phyloP scores from a whole-genome alignment of 768 basidiomycete genomes.

The Cubamyces lactineus region DNA sequence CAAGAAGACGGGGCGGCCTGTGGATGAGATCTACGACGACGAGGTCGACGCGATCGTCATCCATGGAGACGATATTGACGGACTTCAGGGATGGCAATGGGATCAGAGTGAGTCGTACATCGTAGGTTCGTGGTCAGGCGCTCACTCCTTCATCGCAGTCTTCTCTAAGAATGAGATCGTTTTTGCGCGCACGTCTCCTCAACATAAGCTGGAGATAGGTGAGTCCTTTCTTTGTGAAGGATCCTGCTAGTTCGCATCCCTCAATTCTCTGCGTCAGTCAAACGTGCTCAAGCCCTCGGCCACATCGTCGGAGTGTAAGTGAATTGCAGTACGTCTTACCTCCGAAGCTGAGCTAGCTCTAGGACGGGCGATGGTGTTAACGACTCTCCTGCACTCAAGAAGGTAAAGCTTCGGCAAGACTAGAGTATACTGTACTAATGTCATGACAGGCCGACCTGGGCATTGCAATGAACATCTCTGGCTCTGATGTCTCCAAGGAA shows the following conservation, averaged over 20 bases:
- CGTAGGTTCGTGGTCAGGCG: neutral
- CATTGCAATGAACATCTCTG: slow-evolving; percentile 77
- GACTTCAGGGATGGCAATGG: slow-evolving; percentile 73
- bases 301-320: slow-evolving; percentile 74
- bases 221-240: neutral
- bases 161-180: slow-evolving; percentile 72
- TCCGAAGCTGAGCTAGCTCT: neutral
- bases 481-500: slow-evolving; percentile 75
- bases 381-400: slow-evolving; percentile 71
- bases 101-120: slow-evolving; percentile 54
- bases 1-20: slow-evolving; percentile 54
- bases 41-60: slow-evolving; percentile 68
- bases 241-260: neutral
- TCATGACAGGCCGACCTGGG: slow-evolving; percentile 59
- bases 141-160: slow-evolving; percentile 41
- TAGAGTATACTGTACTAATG: neutral
- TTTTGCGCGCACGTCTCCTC: slow-evolving; percentile 71
- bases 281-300: slow-evolving; percentile 70
- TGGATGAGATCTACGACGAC: slow-evolving; percentile 68
- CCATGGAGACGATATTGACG: slow-evolving; percentile 70
- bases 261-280: slow-evolving; percentile 44
- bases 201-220: slow-evolving; percentile 78
- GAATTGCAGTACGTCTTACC: neutral
- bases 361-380: slow-evolving; percentile 77
- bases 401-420: slow-evolving; percentile 31